Percentiles rank a stretch among this genome's conserved stretches.
phyloP scores from a whole-genome alignment of 2,329 filamentous ascomycete species.

The Ceratocystis alfenasii region DNA sequence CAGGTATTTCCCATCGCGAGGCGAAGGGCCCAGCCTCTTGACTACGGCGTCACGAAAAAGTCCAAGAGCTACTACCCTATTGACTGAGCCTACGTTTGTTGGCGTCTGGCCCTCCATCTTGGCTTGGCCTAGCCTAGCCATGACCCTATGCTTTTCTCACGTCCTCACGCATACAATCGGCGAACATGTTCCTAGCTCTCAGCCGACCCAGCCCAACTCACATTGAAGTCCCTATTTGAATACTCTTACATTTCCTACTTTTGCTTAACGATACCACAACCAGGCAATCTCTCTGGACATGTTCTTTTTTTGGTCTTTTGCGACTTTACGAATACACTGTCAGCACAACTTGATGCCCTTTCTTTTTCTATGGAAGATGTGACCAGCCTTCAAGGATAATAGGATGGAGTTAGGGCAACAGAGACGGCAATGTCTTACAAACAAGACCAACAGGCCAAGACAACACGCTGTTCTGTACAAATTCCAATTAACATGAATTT shows the following conservation, averaged over 20 bases:
- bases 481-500: neutral
- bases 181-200: neutral
- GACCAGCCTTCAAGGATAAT: neutral
- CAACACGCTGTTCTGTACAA: neutral
- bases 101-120: too few relatives aligned
- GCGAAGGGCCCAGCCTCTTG: conserved; percentile 54
- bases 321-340: neutral
- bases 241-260: neutral
- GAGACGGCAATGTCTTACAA: neutral
- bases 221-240: neutral
- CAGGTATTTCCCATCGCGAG: conserved; percentile 49
- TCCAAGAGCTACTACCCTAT: conserved; percentile 20
- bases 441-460: neutral
- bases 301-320: neutral
- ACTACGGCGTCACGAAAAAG: conserved; percentile 52
- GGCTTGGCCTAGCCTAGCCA: neutral
- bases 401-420: neutral
- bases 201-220: neutral
- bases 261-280: conserved; percentile 12
- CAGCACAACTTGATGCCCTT: neutral
- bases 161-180: neutral
- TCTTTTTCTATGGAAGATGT: neutral
- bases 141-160: neutral
- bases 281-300: neutral
- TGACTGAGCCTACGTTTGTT: conserved; percentile 3